Evolutionary conservation across 192 early-diverging fungal genomes (phyloP), one percentile per base, ranked within the genome.

Genomic region (Entophlyctis helioformis): DNA sequence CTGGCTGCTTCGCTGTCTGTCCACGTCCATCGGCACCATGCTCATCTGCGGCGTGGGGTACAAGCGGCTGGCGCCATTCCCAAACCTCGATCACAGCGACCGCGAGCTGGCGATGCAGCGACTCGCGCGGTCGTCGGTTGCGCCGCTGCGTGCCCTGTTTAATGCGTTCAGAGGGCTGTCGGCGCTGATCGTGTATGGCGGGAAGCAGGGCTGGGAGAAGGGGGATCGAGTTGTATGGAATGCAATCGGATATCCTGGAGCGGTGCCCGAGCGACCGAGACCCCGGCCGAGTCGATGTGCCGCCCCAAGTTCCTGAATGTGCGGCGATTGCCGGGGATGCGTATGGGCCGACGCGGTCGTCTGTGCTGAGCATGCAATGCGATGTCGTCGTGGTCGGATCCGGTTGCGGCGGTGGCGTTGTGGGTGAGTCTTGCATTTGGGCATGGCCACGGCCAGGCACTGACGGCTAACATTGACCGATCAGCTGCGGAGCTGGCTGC

Each of bases 351-450:
- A 39, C 18, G 3, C 36, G 6, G 22, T 15, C 27, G 19, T 21
- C 8, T 41, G 26, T 10, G 36, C 22, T 40, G 32, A 45, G 20
- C 12, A 33, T 63, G 36, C 44, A 38, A 15, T 68, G 49, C 27
- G 85, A 87, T 57, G 75, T 76, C 1, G 76, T 87, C 15, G 61
- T 87, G 37, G 56, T 84, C 42, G 83, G 83, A 0, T 72, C 69
- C 15, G 84, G 84, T 13, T 72, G 74, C 25, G 84, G 84, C 28
- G 74, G 82, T 28, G 74, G 78, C 36, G 73, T 82, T 1, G 51
- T 66, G 16, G 52, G 52, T 54, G 46, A 15, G 32, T 15, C n/a
- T 20, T 8, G 12, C 23, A 11, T 4, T 20, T 36, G 6, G 13
- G 22, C 23, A 12, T 18, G 20, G 6, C 19, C 15, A 45, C 13